Evolutionary conservation across 495 filamentous ascomycete species (phyloP).

Genomic region (Penicillium alfredii): DNA sequence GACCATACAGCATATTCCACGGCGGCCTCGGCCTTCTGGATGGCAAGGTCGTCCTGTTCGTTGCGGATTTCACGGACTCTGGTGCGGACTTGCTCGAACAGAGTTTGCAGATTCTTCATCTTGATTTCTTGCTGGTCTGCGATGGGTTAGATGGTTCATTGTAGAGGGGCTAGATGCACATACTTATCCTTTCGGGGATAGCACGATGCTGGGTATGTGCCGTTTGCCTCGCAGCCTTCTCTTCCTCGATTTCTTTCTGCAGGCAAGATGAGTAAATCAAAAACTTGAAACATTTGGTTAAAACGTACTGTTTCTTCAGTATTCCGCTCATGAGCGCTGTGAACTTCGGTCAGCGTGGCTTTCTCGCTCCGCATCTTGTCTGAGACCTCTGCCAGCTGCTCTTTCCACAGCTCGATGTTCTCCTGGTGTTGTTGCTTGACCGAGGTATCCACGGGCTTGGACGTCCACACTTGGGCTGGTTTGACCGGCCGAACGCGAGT

Average conservation of each 20-base stretch:
- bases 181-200: conserved; percentile 67
- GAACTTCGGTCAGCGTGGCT: conserved; percentile 38
- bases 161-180: conserved; percentile 5
- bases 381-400: conserved; percentile 35
- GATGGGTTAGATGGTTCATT: conserved; percentile 10
- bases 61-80: conserved; percentile 38
- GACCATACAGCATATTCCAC: conserved; percentile 59
- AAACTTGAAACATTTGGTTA: too few species aligned
- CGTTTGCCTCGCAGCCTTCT: conserved; percentile 54
- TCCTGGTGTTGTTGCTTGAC: conserved; percentile 48
- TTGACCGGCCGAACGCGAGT: conserved; percentile 52
- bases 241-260: conserved; percentile 41
- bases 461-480: conserved; percentile 62
- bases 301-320: conserved; percentile 41
- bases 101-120: conserved; percentile 33
- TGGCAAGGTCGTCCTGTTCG: conserved; percentile 49
- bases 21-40: conserved; percentile 58
- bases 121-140: conserved; percentile 51
- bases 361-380: conserved; percentile 25
- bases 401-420: conserved; percentile 37
- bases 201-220: conserved; percentile 55
- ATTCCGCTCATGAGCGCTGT: conserved; percentile 7
- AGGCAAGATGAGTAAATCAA: conserved; percentile 13
- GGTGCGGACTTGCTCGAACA: conserved; percentile 37
- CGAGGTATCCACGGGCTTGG: conserved; percentile 63